Conservation (phyloP, 805 yeast genomes). For the Pichia pseudocactophila region DNA sequence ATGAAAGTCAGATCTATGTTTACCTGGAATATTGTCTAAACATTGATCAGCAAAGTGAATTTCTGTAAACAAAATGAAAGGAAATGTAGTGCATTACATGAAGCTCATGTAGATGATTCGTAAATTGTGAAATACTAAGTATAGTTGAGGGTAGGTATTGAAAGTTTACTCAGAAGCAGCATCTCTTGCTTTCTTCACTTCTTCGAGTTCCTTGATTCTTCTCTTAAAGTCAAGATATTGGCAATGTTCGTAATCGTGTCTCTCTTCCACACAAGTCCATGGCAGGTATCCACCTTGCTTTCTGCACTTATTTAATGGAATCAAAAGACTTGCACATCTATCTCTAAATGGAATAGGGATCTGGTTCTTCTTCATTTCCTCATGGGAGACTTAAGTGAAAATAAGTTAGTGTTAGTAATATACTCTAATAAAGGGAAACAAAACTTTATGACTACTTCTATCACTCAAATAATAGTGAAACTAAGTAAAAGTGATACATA, state of each 20-base stretch:
- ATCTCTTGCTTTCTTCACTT: slow-evolving; percentile 36
- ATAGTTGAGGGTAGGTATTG: background rate
- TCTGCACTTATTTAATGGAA: slow-evolving; percentile 57
- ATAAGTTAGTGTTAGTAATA: background rate
- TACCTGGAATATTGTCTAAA: too few species aligned
- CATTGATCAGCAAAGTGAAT: too few species aligned
- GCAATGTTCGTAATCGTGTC: slow-evolving; percentile 80
- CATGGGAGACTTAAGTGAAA: slow-evolving; percentile 50
- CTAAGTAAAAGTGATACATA: too few species aligned
- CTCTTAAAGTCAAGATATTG: slow-evolving; percentile 74
- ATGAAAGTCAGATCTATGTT: too few species aligned
- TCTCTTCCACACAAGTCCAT: slow-evolving; percentile 68
- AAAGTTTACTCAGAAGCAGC: slow-evolving; percentile 4
- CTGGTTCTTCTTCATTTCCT: slow-evolving; percentile 72
- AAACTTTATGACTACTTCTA: background rate
- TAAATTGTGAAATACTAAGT: background rate
- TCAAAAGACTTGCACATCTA: slow-evolving; percentile 62
- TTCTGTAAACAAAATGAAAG: too few species aligned
- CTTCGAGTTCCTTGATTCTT: slow-evolving; percentile 65
- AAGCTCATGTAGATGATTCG: too few species aligned
- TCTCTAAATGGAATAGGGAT: slow-evolving; percentile 77
- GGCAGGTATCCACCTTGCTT: slow-evolving; percentile 49
- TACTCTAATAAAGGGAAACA: background rate
- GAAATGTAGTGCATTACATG: too few species aligned
- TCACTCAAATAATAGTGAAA: too few species aligned